phyloP scores from a whole-genome alignment of 352 stramenopile species.

The Phytophthora sp. region DNA sequence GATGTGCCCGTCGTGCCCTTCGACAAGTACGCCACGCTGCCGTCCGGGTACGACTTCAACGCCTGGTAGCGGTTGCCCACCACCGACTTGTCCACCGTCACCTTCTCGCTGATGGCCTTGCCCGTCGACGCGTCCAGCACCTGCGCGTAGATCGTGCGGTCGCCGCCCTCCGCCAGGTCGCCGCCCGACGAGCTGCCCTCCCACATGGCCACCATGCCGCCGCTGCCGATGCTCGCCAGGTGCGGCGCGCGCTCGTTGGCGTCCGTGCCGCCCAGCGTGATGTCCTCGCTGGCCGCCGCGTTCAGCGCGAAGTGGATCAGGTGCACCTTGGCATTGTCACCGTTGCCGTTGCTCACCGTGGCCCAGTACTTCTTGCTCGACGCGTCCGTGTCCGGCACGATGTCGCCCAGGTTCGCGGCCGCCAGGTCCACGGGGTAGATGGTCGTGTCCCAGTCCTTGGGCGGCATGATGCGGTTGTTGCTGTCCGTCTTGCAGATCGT shows the following conservation, averaged over 20 bases:
- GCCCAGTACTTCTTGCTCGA: slow-evolving; percentile 64
- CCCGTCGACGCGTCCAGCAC: slow-evolving; percentile 37
- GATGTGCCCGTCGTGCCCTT: slow-evolving; percentile 46
- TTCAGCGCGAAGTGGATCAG: slow-evolving; percentile 65
- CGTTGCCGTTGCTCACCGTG: slow-evolving; percentile 59
- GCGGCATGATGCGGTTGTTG: slow-evolving; percentile 77
- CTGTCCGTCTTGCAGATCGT: slow-evolving; percentile 73
- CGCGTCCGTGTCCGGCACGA: slow-evolving; percentile 37
- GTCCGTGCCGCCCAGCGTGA: slow-evolving; percentile 52
- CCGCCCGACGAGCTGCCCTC: slow-evolving; percentile 47
- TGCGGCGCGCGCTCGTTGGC: slow-evolving; percentile 61
- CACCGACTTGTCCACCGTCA: slow-evolving; percentile 33
- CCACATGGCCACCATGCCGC: slow-evolving; percentile 55
- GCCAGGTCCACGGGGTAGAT: slow-evolving; percentile 65
- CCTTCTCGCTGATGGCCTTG: slow-evolving; percentile 34
- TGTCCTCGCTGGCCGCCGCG: slow-evolving; percentile 50
- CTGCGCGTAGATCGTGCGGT: slow-evolving; percentile 54
- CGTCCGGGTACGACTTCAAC: slow-evolving; percentile 46
- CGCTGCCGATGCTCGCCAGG: slow-evolving; percentile 43
- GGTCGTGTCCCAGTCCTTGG: slow-evolving; percentile 51
- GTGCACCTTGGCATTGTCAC: slow-evolving; percentile 56
- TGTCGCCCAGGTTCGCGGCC: slow-evolving; percentile 56
- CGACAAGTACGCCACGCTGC: slow-evolving; percentile 58
- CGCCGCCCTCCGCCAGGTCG: slow-evolving; percentile 33
- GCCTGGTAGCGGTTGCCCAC: too few relatives aligned